These are phyloP conservation scores for Dendrobium catenatum DNA, from an alignment of 106 monocot species.

Conservation along the genomic window DNA sequence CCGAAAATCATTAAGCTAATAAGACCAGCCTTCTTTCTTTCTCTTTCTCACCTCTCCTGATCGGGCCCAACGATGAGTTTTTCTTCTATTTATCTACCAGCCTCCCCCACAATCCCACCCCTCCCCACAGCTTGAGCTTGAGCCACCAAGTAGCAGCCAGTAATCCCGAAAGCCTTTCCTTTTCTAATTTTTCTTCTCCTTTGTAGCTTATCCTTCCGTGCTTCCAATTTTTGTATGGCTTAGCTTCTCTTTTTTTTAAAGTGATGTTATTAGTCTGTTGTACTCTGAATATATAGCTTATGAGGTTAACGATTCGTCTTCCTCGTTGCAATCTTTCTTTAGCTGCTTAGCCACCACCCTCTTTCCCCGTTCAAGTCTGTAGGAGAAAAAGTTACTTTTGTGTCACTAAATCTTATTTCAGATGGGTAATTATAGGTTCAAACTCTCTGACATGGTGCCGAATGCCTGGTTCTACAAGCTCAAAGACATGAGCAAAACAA, in stretches of 20 bases:
- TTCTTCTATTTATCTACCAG: neutral
- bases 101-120: neutral
- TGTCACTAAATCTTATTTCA: neutral
- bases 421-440: conserved; percentile 76
- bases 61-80: neutral
- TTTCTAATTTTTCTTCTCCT: neutral
- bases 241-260: neutral
- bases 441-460: conserved; percentile 72
- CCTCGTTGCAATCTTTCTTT: neutral
- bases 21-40: neutral
- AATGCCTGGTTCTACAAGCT: conserved; percentile 90
- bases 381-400: neutral
- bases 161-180: neutral
- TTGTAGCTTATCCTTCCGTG: neutral
- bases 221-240: neutral
- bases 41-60: neutral
- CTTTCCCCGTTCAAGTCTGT: neutral
- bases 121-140: neutral
- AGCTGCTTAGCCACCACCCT: neutral
- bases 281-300: too few species aligned
- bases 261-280: neutral
- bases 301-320: too few species aligned
- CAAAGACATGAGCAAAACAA: conserved; percentile 39
- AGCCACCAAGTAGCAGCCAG: neutral
- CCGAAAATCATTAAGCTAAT: neutral